A percentile compares a stretch with the other conserved stretches of the same genome.
Evolutionary conservation across 768 basidiomycete species (phyloP).

Genomic region (Gautieria morchelliformis): DNA sequence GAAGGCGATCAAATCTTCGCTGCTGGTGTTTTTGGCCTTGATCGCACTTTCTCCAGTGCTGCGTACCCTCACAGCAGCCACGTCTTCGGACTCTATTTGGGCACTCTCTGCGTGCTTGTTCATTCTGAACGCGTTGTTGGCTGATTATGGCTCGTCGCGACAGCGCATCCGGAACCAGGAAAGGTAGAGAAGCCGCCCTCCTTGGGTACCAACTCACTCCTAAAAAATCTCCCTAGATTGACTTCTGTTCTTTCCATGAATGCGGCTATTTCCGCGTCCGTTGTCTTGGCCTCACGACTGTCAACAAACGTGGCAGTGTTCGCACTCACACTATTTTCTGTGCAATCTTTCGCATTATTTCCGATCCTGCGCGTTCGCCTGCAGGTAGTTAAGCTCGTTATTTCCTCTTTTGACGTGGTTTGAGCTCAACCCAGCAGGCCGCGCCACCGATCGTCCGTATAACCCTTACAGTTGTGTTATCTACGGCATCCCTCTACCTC

Average conservation of each 20-base stretch:
- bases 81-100: slow-evolving; percentile 96
- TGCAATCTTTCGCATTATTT: slow-evolving; percentile 76
- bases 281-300: slow-evolving; percentile 88
- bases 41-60: slow-evolving; percentile 88
- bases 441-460: slow-evolving; percentile 38
- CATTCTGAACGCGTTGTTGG: slow-evolving; percentile 68
- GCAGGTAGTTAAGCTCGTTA: slow-evolving; percentile 10
- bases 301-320: slow-evolving; percentile 80
- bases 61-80: slow-evolving; percentile 86
- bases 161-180: slow-evolving; percentile 39
- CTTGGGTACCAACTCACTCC: too few species aligned
- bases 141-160: slow-evolving; percentile 61
- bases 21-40: slow-evolving; percentile 81
- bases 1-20: slow-evolving; percentile 67
- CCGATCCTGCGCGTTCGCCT: slow-evolving; percentile 64
- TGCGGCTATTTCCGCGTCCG: slow-evolving; percentile 85
- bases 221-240: slow-evolving; percentile 34
- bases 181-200: slow-evolving; percentile 33
- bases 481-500: slow-evolving; percentile 40
- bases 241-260: slow-evolving; percentile 83
- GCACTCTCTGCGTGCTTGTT: slow-evolving; percentile 83
- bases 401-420: slow-evolving; percentile 8
- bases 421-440: slow-evolving; percentile 20
- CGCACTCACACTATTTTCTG: slow-evolving; percentile 75
- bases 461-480: slow-evolving; percentile 43